Evolutionary conservation across 352 stramenopile species (phyloP).

Genomic region (Pythium rishiriense): DNA sequence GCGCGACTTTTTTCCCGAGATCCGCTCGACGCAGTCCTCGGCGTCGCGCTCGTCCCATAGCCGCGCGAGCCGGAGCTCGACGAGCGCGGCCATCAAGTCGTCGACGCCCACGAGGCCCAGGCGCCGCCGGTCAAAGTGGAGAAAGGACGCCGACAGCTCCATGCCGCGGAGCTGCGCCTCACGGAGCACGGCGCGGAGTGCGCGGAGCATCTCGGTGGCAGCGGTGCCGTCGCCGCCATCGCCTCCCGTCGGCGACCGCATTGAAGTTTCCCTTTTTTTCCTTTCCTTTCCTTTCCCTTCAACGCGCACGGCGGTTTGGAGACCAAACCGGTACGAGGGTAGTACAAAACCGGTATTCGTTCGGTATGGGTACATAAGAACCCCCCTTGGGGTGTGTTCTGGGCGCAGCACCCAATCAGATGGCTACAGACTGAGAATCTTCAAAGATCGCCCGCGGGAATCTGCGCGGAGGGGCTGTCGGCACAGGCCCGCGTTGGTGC

Average conservation of each 20-base stretch:
- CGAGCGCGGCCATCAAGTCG: constrained; percentile 51
- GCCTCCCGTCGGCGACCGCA: neutral
- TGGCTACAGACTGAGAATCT: constrained; percentile 9
- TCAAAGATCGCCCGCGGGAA: constrained; percentile 16
- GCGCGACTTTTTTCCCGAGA: constrained; percentile 43
- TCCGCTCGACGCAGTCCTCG: constrained; percentile 40
- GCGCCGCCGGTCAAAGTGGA: constrained; percentile 54
- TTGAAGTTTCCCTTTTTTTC: constrained; percentile 6
- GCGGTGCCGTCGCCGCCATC: neutral
- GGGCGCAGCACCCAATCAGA: constrained; percentile 14
- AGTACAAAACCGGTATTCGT: constrained; percentile 8
- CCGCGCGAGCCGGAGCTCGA: constrained; percentile 37
- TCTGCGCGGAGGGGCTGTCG: no score
- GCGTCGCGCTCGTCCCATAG: constrained; percentile 49
- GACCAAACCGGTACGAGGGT: neutral
- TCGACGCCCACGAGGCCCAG: constrained; percentile 49
- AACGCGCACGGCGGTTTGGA: no score
- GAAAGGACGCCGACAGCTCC: constrained; percentile 47
- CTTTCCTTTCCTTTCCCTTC: no score
- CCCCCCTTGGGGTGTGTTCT: neutral
- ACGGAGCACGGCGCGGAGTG: constrained; percentile 47
- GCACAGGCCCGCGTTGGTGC: no score
- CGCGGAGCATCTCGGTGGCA: constrained; percentile 22
- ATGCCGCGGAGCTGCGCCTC: constrained; percentile 55
- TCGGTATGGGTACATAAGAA: neutral